phyloP scores from a whole-genome alignment of 202 grass and related monocot species.

The Panicum virgatum region DNA sequence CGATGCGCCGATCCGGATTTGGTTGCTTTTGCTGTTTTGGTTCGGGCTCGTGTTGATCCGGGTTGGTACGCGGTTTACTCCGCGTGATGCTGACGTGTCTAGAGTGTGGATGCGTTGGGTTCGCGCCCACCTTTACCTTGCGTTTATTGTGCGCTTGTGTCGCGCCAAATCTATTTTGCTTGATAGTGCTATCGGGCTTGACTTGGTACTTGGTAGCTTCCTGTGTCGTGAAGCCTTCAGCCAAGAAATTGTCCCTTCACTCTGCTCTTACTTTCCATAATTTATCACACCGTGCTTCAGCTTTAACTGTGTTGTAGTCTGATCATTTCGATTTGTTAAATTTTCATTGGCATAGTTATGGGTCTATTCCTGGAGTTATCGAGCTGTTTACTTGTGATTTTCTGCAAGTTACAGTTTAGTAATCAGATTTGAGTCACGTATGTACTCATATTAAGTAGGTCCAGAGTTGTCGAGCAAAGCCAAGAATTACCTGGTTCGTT shows the following conservation, averaged over 20 bases:
- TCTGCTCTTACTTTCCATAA: not conserved
- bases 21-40: not conserved
- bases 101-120: conserved; percentile 6
- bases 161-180: not conserved
- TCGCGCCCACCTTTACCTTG: not conserved
- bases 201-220: not conserved
- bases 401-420: not conserved
- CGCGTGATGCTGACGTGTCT: conserved; percentile 41
- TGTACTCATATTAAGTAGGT: not conserved
- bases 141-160: not conserved
- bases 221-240: not conserved
- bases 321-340: not conserved
- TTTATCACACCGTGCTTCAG: not conserved
- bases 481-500: conserved; percentile 31
- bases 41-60: not conserved
- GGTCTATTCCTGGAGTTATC: not conserved
- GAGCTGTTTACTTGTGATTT: not conserved
- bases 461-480: conserved; percentile 16
- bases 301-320: not conserved
- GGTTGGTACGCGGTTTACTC: conserved; percentile 25
- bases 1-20: conserved; percentile 26
- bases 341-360: not conserved
- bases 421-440: not conserved
- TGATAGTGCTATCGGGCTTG: not conserved
- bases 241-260: conserved; percentile 20